Evolutionary conservation across 2,329 filamentous ascomycete genomes (phyloP).

Genomic region (Aspergillus sojae): DNA sequence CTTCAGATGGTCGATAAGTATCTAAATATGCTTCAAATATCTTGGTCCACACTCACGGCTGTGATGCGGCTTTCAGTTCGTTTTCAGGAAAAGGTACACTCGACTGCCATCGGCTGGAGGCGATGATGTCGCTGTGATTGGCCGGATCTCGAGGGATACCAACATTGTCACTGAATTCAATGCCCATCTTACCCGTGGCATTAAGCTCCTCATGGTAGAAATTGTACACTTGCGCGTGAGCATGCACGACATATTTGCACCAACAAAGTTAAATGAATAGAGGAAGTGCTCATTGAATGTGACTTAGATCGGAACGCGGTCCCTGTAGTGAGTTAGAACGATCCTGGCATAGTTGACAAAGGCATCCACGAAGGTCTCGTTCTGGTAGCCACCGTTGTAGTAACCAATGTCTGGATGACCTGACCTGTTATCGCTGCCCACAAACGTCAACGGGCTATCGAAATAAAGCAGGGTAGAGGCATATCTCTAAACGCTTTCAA

Average conservation of each 20-base stretch:
- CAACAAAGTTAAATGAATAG: conserved; percentile 48
- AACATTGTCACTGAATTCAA: conserved; percentile 56
- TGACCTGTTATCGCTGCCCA: conserved; percentile 20
- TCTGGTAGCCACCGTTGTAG: conserved; percentile 38
- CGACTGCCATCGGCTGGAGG: no score
- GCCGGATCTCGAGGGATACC: conserved; percentile 49
- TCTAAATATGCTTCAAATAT: no score
- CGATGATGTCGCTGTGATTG: no score
- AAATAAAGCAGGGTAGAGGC: conserved; percentile 40
- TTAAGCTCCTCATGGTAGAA: conserved; percentile 46
- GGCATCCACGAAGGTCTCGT: conserved; percentile 44
- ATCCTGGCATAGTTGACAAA: conserved; percentile 44
- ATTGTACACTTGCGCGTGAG: conserved; percentile 40
- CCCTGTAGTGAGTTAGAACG: conserved; percentile 41
- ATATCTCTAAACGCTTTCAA: no score
- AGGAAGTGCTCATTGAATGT: conserved; percentile 47
- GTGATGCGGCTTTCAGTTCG: no score
- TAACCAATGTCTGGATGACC: conserved; percentile 28
- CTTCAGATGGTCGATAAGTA: no score
- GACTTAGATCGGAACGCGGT: conserved; percentile 45
- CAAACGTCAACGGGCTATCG: conserved; percentile 31
- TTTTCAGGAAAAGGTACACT: no score
- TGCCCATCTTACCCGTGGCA: conserved; percentile 45
- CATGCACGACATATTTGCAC: conserved; percentile 52
- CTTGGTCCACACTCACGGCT: no score